Conservation (phyloP, 2,329 filamentous ascomycete species). For the Penicillium decumbens region DNA sequence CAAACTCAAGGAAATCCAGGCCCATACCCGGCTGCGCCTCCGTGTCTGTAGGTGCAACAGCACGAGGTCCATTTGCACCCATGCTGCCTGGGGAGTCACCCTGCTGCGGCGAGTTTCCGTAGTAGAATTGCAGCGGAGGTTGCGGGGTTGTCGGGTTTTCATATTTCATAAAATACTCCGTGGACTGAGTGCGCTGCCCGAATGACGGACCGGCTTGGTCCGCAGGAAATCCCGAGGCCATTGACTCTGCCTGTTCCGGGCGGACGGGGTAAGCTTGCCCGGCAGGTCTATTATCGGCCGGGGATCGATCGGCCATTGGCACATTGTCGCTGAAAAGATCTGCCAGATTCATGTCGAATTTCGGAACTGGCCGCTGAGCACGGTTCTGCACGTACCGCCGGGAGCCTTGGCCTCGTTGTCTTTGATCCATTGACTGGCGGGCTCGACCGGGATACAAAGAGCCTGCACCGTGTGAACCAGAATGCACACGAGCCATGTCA, state of each 20-base stretch:
- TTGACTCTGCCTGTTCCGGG: constrained; percentile 23
- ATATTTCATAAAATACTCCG: constrained; percentile 36
- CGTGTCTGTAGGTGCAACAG: constrained; percentile 19
- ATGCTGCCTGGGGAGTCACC: constrained; percentile 30
- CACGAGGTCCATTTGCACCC: constrained; percentile 24
- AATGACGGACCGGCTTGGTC: constrained; percentile 25
- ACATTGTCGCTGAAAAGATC: constrained; percentile 49
- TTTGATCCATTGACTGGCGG: constrained; percentile 22
- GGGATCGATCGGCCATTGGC: constrained; percentile 32
- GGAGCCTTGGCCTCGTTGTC: constrained; percentile 25
- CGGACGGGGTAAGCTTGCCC: constrained; percentile 26
- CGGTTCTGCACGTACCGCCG: constrained; percentile 33
- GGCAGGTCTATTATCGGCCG: constrained; percentile 26
- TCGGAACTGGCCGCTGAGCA: constrained; percentile 46
- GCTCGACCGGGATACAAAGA: constrained; percentile 11
- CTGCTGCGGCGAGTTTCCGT: constrained; percentile 33
- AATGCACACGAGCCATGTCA: constrained; percentile 25
- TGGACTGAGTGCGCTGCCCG: constrained; percentile 27
- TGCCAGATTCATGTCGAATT: constrained; percentile 56
- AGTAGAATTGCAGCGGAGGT: constrained; percentile 32
- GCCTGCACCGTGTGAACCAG: constrained; percentile 13
- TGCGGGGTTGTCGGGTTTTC: constrained; percentile 33
- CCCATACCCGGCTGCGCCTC: constrained; percentile 38
- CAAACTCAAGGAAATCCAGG: constrained; percentile 53
- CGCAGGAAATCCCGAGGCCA: constrained; percentile 21